These are phyloP conservation scores for Paraleonurus japonicus DNA, from an alignment of 257 asterid species.

Conservation along the genomic window DNA sequence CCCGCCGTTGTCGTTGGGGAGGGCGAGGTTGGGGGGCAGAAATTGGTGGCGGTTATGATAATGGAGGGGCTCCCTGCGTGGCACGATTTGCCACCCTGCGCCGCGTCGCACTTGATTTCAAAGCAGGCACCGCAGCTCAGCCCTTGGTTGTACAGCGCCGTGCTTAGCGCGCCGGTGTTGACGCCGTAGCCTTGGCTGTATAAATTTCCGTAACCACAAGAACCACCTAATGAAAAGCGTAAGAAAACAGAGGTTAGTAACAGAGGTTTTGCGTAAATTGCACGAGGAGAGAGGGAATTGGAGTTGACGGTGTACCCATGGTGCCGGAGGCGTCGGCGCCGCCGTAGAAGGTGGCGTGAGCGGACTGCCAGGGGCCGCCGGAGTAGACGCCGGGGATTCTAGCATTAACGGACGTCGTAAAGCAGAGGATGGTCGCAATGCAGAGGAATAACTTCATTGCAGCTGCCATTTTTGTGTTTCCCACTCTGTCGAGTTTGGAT, in stretches of 20 bases:
- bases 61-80: slow-evolving; percentile 68
- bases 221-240: slow-evolving; percentile 44
- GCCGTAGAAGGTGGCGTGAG: slow-evolving; percentile 93
- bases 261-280: not conserved
- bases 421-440: slow-evolving; percentile 44
- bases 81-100: slow-evolving; percentile 51
- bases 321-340: slow-evolving; percentile 95
- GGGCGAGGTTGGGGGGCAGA: slow-evolving; percentile 79
- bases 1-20: slow-evolving; percentile 73
- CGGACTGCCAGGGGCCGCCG: slow-evolving; percentile 62
- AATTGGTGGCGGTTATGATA: slow-evolving; percentile 68
- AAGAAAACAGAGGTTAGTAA: not conserved
- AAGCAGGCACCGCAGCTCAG: slow-evolving; percentile 83
- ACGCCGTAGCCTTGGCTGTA: slow-evolving; percentile 91
- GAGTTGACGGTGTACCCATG: slow-evolving; percentile 50
- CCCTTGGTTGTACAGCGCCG: slow-evolving; percentile 73
- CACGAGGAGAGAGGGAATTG: not conserved
- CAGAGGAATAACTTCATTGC: slow-evolving; percentile 28
- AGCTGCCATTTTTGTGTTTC: slow-evolving; percentile 30
- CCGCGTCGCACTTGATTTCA: slow-evolving; percentile 60
- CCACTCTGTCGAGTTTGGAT: not conserved
- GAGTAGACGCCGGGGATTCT: slow-evolving; percentile 63
- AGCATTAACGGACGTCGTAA: slow-evolving; percentile 31
- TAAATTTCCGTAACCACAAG: slow-evolving; percentile 77
- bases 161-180: slow-evolving; percentile 72